phyloP scores from a whole-genome alignment of 164 flowering plant species.

The Aristolochia fimbriata region DNA sequence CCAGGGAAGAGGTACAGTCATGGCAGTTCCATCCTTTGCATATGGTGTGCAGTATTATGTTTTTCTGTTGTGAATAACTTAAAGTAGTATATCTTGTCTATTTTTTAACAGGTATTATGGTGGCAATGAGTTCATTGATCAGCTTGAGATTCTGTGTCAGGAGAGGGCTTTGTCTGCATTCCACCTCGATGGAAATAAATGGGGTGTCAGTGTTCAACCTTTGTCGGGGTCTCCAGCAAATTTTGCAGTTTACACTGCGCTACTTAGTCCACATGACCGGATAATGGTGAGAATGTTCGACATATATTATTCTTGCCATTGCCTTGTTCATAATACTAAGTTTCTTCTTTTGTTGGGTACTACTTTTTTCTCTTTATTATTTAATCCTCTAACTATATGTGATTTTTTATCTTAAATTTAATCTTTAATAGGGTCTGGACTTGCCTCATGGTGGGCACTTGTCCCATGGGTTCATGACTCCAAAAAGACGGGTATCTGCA shows the following conservation, averaged over 20 bases:
- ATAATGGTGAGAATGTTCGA: constrained; percentile 49
- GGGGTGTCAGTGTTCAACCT: constrained; percentile 99
- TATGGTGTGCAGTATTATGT: not conserved
- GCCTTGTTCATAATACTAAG: too few relatives aligned
- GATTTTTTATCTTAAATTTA: not conserved
- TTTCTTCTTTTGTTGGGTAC: not conserved
- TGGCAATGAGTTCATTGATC: constrained; percentile 92
- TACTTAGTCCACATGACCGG: constrained; percentile 86
- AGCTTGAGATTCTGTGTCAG: constrained; percentile 83
- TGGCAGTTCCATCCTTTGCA: not conserved
- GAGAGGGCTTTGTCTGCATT: constrained; percentile 80
- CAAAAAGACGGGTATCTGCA: constrained; percentile 82
- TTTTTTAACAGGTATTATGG: constrained; percentile 64
- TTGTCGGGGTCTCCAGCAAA: constrained; percentile 97
- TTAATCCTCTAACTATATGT: too few relatives aligned
- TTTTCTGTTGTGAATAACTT: not conserved
- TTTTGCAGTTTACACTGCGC: constrained; percentile 90
- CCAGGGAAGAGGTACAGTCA: constrained; percentile 83
- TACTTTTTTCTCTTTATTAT: not conserved
- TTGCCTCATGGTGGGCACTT: constrained; percentile 95
- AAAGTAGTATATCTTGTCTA: not conserved
- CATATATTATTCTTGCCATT: not conserved
- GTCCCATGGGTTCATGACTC: constrained; percentile 96
- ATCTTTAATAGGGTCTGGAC: constrained; percentile 62
- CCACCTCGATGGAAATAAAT: constrained; percentile 54